phyloP scores from a whole-genome alignment of 495 filamentous ascomycete genomes.

The Corynascus novoguineensis region DNA sequence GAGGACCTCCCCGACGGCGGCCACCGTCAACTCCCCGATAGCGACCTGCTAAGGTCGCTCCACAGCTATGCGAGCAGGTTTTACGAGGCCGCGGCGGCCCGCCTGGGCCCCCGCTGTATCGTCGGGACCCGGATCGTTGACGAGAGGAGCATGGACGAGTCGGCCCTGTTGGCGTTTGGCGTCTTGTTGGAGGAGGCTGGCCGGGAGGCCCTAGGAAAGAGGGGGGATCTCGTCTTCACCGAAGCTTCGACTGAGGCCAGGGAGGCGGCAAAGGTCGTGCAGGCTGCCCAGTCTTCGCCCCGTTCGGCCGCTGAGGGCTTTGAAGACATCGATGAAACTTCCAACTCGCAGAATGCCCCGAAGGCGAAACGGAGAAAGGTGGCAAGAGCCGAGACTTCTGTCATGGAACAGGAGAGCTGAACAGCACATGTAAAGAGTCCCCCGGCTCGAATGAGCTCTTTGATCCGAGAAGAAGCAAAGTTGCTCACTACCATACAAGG shows the following conservation, averaged over 20 bases:
- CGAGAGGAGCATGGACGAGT: slow-evolving; percentile 74
- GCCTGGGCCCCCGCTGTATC: slow-evolving; percentile 21
- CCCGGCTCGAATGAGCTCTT: neutral
- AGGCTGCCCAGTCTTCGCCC: neutral
- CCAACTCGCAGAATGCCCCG: neutral
- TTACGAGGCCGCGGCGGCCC: slow-evolving; percentile 47
- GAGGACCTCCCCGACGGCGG: slow-evolving; percentile 40
- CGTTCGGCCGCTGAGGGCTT: neutral
- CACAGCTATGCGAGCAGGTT: slow-evolving; percentile 71
- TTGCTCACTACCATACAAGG: too few species aligned
- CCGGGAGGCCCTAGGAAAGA: slow-evolving; percentile 57
- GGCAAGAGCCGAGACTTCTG: neutral
- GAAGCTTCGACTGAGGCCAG: slow-evolving; percentile 47
- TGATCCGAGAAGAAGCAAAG: neutral
- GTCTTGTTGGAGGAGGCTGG: slow-evolving; percentile 75
- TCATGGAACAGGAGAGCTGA: neutral
- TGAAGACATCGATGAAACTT: neutral
- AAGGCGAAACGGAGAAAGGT: slow-evolving; percentile 2
- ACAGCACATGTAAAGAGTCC: neutral
- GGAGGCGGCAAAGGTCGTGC: neutral
- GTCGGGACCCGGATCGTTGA: slow-evolving; percentile 30
- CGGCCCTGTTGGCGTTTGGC: slow-evolving; percentile 73
- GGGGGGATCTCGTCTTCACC: slow-evolving; percentile 68
- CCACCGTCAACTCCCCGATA: slow-evolving; percentile 53
- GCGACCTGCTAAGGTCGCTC: slow-evolving; percentile 68